A percentile compares a stretch with the other conserved stretches of the same genome.
phyloP scores from a whole-genome alignment of 352 stramenopile species.

The Thraustochytrium sp. region DNA sequence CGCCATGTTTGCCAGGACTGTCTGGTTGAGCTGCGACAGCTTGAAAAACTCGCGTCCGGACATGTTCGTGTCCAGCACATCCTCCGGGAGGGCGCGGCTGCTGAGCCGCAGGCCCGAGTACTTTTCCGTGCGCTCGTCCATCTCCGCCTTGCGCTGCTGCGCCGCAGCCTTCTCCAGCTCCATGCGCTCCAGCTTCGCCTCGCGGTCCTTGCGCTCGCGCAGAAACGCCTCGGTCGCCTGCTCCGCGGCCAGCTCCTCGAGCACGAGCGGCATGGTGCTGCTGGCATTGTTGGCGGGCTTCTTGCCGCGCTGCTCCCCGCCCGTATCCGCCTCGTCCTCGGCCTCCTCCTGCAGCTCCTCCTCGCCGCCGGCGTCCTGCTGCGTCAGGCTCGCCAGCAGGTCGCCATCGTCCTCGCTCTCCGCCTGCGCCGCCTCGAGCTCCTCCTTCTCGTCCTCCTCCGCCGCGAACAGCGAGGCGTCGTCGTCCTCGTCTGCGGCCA shows the following conservation, averaged over 20 bases:
- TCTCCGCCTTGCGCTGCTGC: background rate
- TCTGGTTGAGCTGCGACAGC: background rate
- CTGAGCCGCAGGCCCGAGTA: background rate
- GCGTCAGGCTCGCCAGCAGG: background rate
- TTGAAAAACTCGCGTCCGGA: background rate
- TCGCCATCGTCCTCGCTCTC: slow-evolving; percentile 19
- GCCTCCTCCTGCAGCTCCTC: background rate
- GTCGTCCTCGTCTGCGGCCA: background rate
- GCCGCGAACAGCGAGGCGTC: background rate
- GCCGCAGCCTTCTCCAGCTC: background rate
- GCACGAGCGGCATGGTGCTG: background rate
- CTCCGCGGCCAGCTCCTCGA: background rate
- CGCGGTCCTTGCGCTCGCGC: background rate
- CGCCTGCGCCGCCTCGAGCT: background rate
- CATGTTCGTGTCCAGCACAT: background rate
- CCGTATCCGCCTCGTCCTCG: too few species aligned
- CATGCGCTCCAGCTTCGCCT: background rate
- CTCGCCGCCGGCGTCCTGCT: background rate
- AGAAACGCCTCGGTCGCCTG: background rate
- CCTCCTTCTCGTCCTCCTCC: background rate
- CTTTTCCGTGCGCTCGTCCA: slow-evolving; percentile 9
- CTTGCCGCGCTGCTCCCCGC: too few species aligned
- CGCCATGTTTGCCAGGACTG: background rate
- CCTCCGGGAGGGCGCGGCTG: background rate
- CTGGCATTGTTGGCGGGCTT: background rate